phyloP scores from a whole-genome alignment of 208 protist species.

The Tritrichomonas musculus region DNA sequence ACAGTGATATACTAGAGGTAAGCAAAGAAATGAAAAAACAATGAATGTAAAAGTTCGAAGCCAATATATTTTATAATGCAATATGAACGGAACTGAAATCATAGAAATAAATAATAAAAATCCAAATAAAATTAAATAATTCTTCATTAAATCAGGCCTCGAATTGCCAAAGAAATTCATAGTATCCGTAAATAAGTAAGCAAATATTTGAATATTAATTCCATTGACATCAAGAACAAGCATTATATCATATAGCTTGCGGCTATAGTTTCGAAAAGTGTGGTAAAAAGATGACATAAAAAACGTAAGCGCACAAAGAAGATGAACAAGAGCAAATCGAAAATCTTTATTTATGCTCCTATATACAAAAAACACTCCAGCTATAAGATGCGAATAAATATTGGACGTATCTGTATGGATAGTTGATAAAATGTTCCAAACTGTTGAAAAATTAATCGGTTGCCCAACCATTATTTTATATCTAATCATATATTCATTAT shows the following conservation, averaged over 20 bases:
- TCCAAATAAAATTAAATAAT: neutral
- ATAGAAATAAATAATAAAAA: neutral
- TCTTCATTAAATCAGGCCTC: neutral
- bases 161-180: neutral
- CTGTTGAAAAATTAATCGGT: neutral
- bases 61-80: neutral
- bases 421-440: neutral
- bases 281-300: neutral
- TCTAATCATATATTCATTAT: slow-evolving; percentile 30
- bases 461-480: slow-evolving; percentile 30
- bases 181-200: neutral
- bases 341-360: neutral
- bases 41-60: neutral
- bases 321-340: neutral
- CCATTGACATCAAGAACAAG: neutral
- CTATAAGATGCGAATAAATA: neutral
- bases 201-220: slow-evolving; percentile 32
- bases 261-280: neutral
- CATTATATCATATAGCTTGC: neutral
- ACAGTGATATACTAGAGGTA: neutral
- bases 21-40: neutral
- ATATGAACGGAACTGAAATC: neutral
- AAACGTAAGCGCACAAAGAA: neutral
- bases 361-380: neutral
- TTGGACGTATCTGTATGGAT: neutral